Base-by-base conservation (phyloP, 371 early-diverging fungal genomes). In the Batrachochytrium dendrobatidis region DNA sequence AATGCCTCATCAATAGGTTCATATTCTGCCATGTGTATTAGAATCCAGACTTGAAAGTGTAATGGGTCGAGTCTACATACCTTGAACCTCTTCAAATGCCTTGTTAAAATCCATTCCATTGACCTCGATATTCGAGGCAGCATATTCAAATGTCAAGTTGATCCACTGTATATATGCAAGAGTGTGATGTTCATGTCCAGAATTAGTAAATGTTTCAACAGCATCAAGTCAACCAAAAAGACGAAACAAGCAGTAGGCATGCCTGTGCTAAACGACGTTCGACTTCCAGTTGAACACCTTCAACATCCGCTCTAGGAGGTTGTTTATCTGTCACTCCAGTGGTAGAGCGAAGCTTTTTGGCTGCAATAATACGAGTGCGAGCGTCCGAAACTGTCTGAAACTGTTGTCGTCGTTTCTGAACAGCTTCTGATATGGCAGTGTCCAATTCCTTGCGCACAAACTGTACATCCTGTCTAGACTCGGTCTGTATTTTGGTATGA, bases 191-290 rank as follows among this genome's bases (percentile, higher is more conserved):
- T n/a, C n/a, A n/a, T n/a, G n/a, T n/a, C n/a, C n/a, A n/a, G n/a
- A n/a, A n/a, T n/a, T n/a, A n/a, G n/a, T n/a, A n/a, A n/a, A n/a
- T n/a, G n/a, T n/a, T n/a, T n/a, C n/a, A n/a, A 24, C 28, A 30
- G 26, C 3, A 58, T 20, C 33, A 58, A 18, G 25, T 53, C 28
- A 0, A 33, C 50, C 31, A 58, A 58, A 20, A 58, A 53, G 8
- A n/a, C n/a, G 30, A 7, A 4, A 48, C 33, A 24, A 58, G n/a
- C n/a, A n/a, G n/a, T n/a, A n/a, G n/a, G n/a, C n/a, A n/a, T 26
- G 26, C 46, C 46, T 45, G 20, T 20, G 12, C 3, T 5, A 45
- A 26, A 24, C 12, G 3, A 26, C 46, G 46, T 26, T 45, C 46
- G 5, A 45, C 46, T 26, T 45, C 46, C 6, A 7, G 3, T 5